These are phyloP conservation scores for Boletales sp. DNA, from an alignment of 768 basidiomycete species.

Conservation along the genomic window DNA sequence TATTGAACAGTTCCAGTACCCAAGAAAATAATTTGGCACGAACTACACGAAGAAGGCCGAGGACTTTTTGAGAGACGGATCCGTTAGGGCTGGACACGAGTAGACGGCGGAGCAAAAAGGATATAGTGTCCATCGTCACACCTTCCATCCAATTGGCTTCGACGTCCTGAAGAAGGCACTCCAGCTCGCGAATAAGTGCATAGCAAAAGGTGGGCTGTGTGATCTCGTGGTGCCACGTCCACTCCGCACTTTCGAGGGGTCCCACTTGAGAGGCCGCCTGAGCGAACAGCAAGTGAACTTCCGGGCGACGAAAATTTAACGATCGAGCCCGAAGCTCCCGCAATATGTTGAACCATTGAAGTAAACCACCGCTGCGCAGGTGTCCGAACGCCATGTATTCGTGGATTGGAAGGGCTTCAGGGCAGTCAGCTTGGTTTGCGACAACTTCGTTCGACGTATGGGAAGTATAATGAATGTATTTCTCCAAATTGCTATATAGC, in stretches of 20 bases:
- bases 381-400: conserved; percentile 42
- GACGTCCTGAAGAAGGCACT: conserved; percentile 30
- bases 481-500: conserved; percentile 34
- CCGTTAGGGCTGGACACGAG: conserved; percentile 20
- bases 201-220: conserved; percentile 28
- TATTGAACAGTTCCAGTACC: conserved; percentile 30
- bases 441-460: conserved; percentile 41
- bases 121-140: conserved; percentile 28
- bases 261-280: conserved; percentile 46
- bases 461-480: conserved; percentile 30
- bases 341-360: conserved; percentile 52
- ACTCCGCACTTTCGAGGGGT: conserved; percentile 11
- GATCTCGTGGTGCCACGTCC: conserved; percentile 40
- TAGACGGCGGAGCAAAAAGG: conserved; percentile 33
- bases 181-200: conserved; percentile 33
- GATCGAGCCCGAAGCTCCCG: conserved; percentile 36
- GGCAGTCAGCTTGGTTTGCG: conserved; percentile 40
- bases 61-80: conserved; percentile 14
- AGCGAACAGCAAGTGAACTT: conserved; percentile 38
- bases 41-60: conserved; percentile 26
- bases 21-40: conserved; percentile 33
- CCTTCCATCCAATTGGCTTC: conserved; percentile 39
- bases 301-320: conserved; percentile 36
- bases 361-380: conserved; percentile 40
- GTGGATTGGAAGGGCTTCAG: conserved; percentile 38